Conservation (phyloP, 1,284 basidiomycete genomes). For the Fomitopsis betulina region DNA sequence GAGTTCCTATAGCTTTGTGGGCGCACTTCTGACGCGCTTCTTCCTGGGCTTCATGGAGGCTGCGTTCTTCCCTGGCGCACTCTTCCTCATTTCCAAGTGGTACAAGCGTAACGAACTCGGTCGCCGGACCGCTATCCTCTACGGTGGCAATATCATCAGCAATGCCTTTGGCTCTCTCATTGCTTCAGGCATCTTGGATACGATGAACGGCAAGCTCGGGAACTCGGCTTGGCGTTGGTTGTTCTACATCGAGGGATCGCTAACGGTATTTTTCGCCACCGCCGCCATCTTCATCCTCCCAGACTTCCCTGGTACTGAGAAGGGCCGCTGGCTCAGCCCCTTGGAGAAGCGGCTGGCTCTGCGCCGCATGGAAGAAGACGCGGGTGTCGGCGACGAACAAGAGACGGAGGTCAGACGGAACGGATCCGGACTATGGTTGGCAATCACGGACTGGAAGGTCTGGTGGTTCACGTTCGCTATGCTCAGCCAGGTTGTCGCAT, state of each 20-base stretch:
- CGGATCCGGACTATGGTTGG: conserved; percentile 48
- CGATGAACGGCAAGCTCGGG: conserved; percentile 69
- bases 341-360: conserved; percentile 64
- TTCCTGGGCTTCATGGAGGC: conserved; percentile 70
- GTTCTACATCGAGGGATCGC: conserved; percentile 70
- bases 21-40: conserved; percentile 72
- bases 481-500: conserved; percentile 49
- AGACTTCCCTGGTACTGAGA: conserved; percentile 63
- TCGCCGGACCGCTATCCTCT: conserved; percentile 68
- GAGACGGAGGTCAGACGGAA: conserved; percentile 31
- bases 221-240: conserved; percentile 80
- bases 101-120: conserved; percentile 67
- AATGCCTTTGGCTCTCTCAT: conserved; percentile 85
- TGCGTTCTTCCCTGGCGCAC: conserved; percentile 68
- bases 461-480: conserved; percentile 66
- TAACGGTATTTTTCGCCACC: conserved; percentile 62
- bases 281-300: conserved; percentile 67
- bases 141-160: conserved; percentile 69
- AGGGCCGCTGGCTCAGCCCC: conserved; percentile 49
- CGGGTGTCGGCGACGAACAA: conserved; percentile 42
- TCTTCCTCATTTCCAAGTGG: conserved; percentile 71
- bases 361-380: conserved; percentile 71
- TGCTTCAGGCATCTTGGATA: conserved; percentile 65
- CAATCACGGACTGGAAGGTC: conserved; percentile 68
- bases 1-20: conserved; percentile 46